phyloP scores from a whole-genome alignment of 805 yeast genomes.

The Pichia heedii region DNA sequence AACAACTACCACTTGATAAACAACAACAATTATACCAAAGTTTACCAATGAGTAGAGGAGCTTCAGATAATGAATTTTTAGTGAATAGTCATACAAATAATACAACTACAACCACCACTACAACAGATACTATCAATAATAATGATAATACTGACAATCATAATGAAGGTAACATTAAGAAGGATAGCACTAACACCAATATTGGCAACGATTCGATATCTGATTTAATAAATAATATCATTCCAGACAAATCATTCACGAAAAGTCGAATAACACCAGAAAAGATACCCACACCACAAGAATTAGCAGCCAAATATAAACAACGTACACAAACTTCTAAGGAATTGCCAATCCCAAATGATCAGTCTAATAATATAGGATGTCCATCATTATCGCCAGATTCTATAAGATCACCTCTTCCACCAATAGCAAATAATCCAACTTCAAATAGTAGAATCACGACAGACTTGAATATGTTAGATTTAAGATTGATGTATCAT shows the following conservation, averaged over 20 bases:
- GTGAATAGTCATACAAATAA: too few relatives aligned
- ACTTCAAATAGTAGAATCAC: conserved; percentile 10
- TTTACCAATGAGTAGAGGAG: conserved; percentile 6
- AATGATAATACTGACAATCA: not conserved
- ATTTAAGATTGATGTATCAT: conserved; percentile 77
- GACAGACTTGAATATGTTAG: conserved; percentile 52
- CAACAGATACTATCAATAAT: not conserved
- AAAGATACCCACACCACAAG: conserved; percentile 14
- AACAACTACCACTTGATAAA: conserved; percentile 12
- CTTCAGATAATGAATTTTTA: too few relatives aligned
- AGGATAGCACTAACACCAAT: not conserved
- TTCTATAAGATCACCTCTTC: conserved; percentile 22
- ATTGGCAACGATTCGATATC: conserved; percentile 4
- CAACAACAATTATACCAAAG: conserved; percentile 14
- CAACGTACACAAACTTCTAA: conserved; percentile 10
- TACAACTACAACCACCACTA: too few relatives aligned
- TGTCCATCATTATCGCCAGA: conserved; percentile 25
- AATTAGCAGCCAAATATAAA: conserved; percentile 16
- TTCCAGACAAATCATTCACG: conserved; percentile 5
- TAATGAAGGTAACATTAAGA: not conserved
- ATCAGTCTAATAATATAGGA: not conserved
- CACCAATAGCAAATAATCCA: conserved; percentile 14
- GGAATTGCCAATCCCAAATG: conserved; percentile 3
- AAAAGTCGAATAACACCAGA: not conserved
- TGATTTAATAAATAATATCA: conserved; percentile 8